phyloP scores from a whole-genome alignment of 2,329 filamentous ascomycete species.

The Cladophialophora exuberans region DNA sequence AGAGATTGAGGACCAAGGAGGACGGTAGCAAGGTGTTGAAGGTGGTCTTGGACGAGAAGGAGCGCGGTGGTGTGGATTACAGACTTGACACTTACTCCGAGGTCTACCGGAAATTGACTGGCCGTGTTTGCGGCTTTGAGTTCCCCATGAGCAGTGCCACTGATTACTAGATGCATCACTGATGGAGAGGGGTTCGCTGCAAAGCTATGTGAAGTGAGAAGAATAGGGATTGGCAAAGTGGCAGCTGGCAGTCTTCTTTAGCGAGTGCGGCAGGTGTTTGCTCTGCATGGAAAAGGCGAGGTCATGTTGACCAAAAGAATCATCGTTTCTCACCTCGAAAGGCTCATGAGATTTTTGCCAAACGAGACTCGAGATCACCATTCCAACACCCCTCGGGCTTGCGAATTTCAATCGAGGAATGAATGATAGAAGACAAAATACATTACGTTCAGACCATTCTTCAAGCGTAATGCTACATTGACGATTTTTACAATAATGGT shows the following conservation, averaged over 20 bases:
- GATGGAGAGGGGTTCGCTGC: not conserved
- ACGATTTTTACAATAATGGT: conserved; percentile 18
- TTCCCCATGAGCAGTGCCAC: conserved; percentile 82
- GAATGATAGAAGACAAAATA: conserved; percentile 14
- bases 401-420: not conserved
- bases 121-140: conserved; percentile 96
- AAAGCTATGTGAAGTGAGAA: not conserved
- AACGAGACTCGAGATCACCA: not conserved
- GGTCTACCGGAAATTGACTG: conserved; percentile 98
- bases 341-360: conserved; percentile 11
- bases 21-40: conserved; percentile 98
- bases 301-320: conserved; percentile 2
- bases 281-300: conserved; percentile 10
- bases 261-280: not conserved
- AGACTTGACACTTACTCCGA: conserved; percentile 99
- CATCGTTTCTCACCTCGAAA: conserved; percentile 20
- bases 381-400: not conserved
- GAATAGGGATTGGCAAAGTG: not conserved
- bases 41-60: conserved; percentile 99
- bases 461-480: not conserved
- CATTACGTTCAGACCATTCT: conserved; percentile 1
- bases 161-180: conserved; percentile 71
- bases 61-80: conserved; percentile 99
- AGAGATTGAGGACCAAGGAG: conserved; percentile 98
- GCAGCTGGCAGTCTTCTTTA: not conserved